A percentile compares a stretch with the other conserved stretches of the same genome.
Conservation (phyloP, 148 eudicot species). For the Suaeda aralocaspica region DNA sequence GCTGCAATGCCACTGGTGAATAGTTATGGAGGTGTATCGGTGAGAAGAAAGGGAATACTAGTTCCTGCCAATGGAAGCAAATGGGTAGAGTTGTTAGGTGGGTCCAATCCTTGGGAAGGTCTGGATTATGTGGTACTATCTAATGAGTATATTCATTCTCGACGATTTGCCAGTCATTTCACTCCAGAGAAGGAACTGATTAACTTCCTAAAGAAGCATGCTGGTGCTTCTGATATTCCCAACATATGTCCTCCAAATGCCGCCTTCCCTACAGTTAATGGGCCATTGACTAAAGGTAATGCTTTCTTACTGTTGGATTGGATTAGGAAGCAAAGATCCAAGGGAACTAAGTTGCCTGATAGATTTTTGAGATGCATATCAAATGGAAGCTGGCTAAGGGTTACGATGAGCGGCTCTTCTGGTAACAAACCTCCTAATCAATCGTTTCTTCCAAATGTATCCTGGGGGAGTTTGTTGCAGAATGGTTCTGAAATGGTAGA, state of each 20-base stretch:
- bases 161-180: conserved; percentile 28
- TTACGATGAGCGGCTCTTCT: conserved; percentile 38
- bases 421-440: conserved; percentile 45
- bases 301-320: conserved; percentile 52
- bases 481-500: conserved; percentile 47
- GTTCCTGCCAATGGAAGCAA: conserved; percentile 62
- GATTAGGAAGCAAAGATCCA: conserved; percentile 34
- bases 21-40: conserved; percentile 30
- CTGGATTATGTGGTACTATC: conserved; percentile 44
- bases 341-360: conserved; percentile 26
- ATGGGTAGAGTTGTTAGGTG: conserved; percentile 55
- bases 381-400: conserved; percentile 52
- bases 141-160: conserved; percentile 42
- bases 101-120: conserved; percentile 47
- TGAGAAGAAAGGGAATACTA: conserved; percentile 29
- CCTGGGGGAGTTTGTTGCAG: conserved; percentile 43
- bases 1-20: conserved; percentile 44
- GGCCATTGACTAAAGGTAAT: conserved; percentile 42
- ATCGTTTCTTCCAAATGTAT: conserved; percentile 43
- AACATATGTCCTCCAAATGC: conserved; percentile 49
- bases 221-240: conserved; percentile 55
- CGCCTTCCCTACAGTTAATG: conserved; percentile 35
- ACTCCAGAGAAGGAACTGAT: conserved; percentile 30
- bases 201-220: conserved; percentile 29
- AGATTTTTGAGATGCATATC: conserved; percentile 39